Conservation (phyloP, 1,139 yeast genomes). For the Pichia sp. region DNA sequence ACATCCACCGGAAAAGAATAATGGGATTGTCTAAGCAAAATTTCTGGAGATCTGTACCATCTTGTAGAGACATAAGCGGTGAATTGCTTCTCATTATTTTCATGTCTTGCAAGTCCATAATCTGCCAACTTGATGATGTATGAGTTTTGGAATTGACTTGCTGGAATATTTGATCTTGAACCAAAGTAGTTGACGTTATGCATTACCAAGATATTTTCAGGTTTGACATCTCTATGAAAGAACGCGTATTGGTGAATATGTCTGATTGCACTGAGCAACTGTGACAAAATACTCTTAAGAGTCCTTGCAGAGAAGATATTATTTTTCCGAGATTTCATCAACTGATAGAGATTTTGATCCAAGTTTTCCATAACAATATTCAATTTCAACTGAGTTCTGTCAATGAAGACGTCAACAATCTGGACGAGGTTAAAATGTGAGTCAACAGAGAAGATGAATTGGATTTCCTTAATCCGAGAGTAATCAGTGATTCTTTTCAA, state of each 20-base stretch:
- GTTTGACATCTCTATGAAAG: constrained; percentile 84
- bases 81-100: constrained; percentile 46
- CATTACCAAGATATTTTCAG: constrained; percentile 69
- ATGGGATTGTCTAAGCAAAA: constrained; percentile 55
- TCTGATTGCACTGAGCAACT: constrained; percentile 64
- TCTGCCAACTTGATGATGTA: constrained; percentile 81
- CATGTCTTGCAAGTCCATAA: constrained; percentile 78
- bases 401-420: constrained; percentile 73
- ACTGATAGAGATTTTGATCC: constrained; percentile 73
- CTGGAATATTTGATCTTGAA: constrained; percentile 35
- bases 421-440: constrained; percentile 68
- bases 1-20: constrained; percentile 80
- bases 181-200: constrained; percentile 50
- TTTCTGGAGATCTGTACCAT: constrained; percentile 96
- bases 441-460: constrained; percentile 62
- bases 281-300: constrained; percentile 58
- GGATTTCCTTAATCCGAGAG: constrained; percentile 62
- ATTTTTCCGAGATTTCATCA: constrained; percentile 51
- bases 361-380: constrained; percentile 87
- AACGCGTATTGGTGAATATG: constrained; percentile 74
- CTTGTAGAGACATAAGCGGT: constrained; percentile 88
- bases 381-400: constrained; percentile 46
- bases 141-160: constrained; percentile 34
- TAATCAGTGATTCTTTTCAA: constrained; percentile 48
- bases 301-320: constrained; percentile 50